Evolutionary conservation across 2,329 filamentous ascomycete species (phyloP), one percentile per base, ranked within the genome.

Genomic region (Rasamsonia emersonii): DNA sequence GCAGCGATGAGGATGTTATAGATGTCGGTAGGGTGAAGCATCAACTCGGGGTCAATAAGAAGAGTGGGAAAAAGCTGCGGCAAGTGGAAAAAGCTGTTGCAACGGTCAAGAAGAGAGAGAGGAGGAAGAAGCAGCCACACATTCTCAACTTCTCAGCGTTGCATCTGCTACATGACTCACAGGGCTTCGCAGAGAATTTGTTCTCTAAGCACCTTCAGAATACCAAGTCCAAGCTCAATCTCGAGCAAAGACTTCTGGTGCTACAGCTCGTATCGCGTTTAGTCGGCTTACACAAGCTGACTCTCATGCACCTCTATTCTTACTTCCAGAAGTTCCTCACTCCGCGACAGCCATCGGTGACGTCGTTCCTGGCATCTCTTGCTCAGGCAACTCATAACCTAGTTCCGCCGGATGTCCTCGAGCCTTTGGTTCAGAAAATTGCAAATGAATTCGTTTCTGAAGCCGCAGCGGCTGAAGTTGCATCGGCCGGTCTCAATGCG

Each of bases 371-470:
- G 36, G 91, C 91, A 9, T 93, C 81, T 8, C 71, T 96, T 35
- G 91, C 91, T 0, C 91, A 96, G 64, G 83, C 84, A 3, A 86
- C 86, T 5, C 91, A 98, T 56, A 82, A 79, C 42, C 71, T 94
- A 21, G 88, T 98, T 0, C 91, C 91, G 0, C 89, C 89, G 0
- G 91, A 98, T 66, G 82, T 79, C 0, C 68, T 98, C 8, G 88
- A 96, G 56, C 89, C 91, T 0, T 65, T 96, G 4, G 69, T 98
- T 2, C 80, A 86, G 56, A 96, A 95, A 64, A 96, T 98, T 48
- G 89, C 91, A 18, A 95, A 96, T 52, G 91, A 98, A 56, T 98
- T 98, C 52, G 89, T 98, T 2, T 94, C 86, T 0, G 91, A 98
- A 62, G 91, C 86, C 1, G 79, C 88, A 0, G 88, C 91, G 1